Evolutionary conservation across 2,329 filamentous ascomycete species (phyloP), one percentile per base, ranked within the genome.

Genomic region (Paecilomyces sp.): DNA sequence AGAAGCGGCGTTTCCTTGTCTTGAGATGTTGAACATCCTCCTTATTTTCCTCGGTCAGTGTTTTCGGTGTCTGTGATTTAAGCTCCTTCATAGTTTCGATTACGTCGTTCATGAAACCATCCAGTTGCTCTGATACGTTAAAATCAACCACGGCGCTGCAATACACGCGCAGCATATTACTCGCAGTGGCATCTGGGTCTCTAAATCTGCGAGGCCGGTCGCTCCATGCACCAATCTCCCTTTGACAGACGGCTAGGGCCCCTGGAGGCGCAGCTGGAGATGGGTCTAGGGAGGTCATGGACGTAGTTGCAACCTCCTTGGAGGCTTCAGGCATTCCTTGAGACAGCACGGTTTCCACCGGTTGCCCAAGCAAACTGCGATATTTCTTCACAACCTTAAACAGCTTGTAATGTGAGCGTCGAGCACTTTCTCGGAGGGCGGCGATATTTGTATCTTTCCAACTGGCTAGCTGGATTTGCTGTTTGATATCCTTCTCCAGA

Each of bases 391-490:
- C 89, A 36, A 96, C 81, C 66, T 90, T 90, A 78, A 96, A 96
- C 1, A 99, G 83, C 74, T 96, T 97, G 68, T 89, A 86, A 70
- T 99, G 94, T 22, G 92, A 97, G 61, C 88, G 88, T 67, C 89
- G 88, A 1, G 94, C 92, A 73, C 93, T 97, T 70, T 97, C 92
- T 65, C 88, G 85, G 15, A 99, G 79, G 0, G 91, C 90, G 55
- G 88, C 88, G 62, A 99, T 95, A 68, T 97, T 99, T 24, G 91
- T 96, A 67, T 99, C 94, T 73, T 96, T 97, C 95, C 95, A 99
- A 74, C 92, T 97, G 7, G 92, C 92, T 67, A 99, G 80, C 57
- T 96, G 85, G 15, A 99, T 83, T n/a, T 97, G 87, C 66, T 97
- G 90, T 71, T 89, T 93, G 83, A 97, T 91, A 60, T 91, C 87